Percentiles rank a stretch among this genome's conserved stretches.
These are phyloP conservation scores for Xylariales sp. DNA, from an alignment of 2,329 filamentous ascomycete species.

Conservation along the genomic window DNA sequence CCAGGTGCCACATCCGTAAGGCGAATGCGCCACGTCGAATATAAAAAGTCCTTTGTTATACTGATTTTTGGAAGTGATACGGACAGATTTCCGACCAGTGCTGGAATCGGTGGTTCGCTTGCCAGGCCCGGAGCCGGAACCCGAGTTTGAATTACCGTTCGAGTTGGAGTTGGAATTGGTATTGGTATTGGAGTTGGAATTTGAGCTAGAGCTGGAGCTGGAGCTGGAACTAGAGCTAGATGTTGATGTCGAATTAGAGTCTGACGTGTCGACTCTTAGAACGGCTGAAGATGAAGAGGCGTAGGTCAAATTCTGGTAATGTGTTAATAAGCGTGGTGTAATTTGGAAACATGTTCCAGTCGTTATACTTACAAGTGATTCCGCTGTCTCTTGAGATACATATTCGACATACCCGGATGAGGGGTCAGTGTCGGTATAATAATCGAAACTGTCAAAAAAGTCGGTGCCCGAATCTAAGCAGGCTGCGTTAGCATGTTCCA, in stretches of 20 bases:
- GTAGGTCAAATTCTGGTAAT: slow-evolving; percentile 66
- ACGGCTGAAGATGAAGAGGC: slow-evolving; percentile 49
- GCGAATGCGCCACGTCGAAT: slow-evolving; percentile 61
- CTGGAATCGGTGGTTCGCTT: slow-evolving; percentile 46
- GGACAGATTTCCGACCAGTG: slow-evolving; percentile 59
- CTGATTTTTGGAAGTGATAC: slow-evolving; percentile 54
- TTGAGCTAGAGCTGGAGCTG: too few relatives aligned
- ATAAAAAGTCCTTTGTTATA: slow-evolving; percentile 63
- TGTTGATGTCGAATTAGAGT: slow-evolving; percentile 37
- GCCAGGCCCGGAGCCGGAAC: too few relatives aligned
- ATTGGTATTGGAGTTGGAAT: too few relatives aligned
- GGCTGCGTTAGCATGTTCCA: too few relatives aligned
- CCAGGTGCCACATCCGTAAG: slow-evolving; percentile 61
- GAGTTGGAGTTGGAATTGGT: too few relatives aligned
- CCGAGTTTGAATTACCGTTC: too few relatives aligned
- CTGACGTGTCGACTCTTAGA: slow-evolving; percentile 56
- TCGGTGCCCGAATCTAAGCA: slow-evolving; percentile 38
- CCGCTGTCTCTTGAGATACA: slow-evolving; percentile 37
- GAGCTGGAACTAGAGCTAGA: too few relatives aligned
- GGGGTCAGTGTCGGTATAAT: slow-evolving; percentile 46
- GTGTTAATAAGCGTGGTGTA: too few relatives aligned
- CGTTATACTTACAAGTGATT: too few relatives aligned
- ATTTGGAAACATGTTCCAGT: too few relatives aligned
- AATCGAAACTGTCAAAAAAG: slow-evolving; percentile 54
- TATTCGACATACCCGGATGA: slow-evolving; percentile 51